Evolutionary conservation across 108 stramenopile genomes (phyloP), one percentile per base, ranked within the genome.

Genomic region (Skeletonema costatum): DNA sequence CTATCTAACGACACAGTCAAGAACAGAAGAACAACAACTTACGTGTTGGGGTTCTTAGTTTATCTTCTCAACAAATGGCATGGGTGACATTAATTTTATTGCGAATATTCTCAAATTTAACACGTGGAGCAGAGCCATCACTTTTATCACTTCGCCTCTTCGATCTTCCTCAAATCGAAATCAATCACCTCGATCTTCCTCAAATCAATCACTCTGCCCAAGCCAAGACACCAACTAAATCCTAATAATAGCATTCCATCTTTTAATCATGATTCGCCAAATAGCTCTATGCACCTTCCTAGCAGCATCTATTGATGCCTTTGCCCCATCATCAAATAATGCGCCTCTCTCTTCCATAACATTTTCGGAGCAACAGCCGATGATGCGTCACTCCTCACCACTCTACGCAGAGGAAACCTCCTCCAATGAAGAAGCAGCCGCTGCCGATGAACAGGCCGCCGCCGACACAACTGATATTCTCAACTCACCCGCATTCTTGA

Each of bases 401-500:
- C 53, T 56, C 53, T 56, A 56, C 63, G 63, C 63, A n/a, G 63
- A 44, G 46, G 63, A 64, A 19, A 12, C 63, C 16, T 31, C 60
- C 19, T 29, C 60, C 32, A 36, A 51, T 25, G 63, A 51, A 51
- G 53, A 19, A 25, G 71, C 25, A 8, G 30, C 25, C 17, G 31
- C 16, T 16, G 70, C 13, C 7, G 64, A n/a, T 59, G 62, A 65
- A 31, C 32, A 8, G 19, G 30, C 17, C 76, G 32, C 60, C 53
- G 35, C 30, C 31, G 80, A 63, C 32, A 61, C 44, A 60, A 36
- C 66, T 31, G 95, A 96, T 61, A 96, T 96, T 87, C 78, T 93
- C 14, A 93, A 76, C 66, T 91, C 91, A 5, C 93, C 95, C 10
- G 93, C 93, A 12, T 96, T 96, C 74, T 72, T 96, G 59, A 84